Evolutionary conservation across 2,329 filamentous ascomycete species (phyloP).

Genomic region (Hymenoscyphus repandus): DNA sequence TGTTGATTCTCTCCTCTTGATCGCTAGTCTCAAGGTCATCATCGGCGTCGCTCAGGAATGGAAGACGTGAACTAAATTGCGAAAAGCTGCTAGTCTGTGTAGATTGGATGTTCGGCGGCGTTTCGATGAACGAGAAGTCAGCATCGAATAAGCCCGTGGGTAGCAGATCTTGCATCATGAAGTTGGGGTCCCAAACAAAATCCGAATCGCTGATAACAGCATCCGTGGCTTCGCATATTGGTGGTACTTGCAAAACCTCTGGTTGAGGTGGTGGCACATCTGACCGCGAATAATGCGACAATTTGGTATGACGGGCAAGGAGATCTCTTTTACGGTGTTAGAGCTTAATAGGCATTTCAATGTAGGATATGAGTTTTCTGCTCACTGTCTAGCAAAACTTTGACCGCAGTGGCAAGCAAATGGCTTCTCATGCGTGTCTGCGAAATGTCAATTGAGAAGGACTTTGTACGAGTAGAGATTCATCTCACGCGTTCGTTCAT

Average conservation of each 20-base stretch:
- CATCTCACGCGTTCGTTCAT: conserved; percentile 6
- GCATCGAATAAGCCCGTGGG: not conserved
- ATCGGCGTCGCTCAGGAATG: not conserved
- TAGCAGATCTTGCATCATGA: too few relatives aligned
- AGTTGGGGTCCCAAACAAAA: too few relatives aligned
- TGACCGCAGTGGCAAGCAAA: conserved; percentile 6
- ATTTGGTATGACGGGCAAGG: too few relatives aligned
- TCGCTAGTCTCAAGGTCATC: not conserved
- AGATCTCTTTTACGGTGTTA: too few relatives aligned
- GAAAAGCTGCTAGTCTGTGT: not conserved
- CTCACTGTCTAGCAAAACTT: conserved; percentile 6
- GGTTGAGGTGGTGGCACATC: too few relatives aligned
- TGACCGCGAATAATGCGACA: too few relatives aligned
- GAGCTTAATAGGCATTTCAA: too few relatives aligned
- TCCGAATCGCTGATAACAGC: too few relatives aligned
- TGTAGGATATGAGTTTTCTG: not conserved
- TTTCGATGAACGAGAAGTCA: not conserved
- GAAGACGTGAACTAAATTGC: conserved; percentile 2
- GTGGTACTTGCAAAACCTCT: too few relatives aligned
- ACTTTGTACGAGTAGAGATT: not conserved
- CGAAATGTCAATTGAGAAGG: not conserved
- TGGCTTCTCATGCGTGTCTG: conserved; percentile 8
- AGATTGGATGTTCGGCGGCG: conserved; percentile 1
- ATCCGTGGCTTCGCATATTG: too few relatives aligned
- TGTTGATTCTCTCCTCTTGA: conserved; percentile 28